Conservation (phyloP, 345 rosid genomes). For the Turnera subulata region DNA sequence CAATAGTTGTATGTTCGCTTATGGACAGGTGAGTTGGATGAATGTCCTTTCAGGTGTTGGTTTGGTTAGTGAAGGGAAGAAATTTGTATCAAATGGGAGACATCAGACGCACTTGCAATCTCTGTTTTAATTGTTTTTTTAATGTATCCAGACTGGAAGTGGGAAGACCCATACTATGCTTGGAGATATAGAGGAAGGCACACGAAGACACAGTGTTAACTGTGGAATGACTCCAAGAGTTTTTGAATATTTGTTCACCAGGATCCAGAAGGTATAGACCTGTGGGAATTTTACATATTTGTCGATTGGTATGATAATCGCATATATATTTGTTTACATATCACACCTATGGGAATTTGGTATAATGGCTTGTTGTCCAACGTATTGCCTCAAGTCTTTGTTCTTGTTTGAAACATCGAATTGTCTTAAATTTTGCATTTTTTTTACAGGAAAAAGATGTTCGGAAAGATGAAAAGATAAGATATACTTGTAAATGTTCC, state of each 20-base stretch:
- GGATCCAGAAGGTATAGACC: conserved; percentile 74
- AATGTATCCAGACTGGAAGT: conserved; percentile 82
- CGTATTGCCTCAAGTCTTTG: too few relatives aligned
- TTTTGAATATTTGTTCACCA: conserved; percentile 79
- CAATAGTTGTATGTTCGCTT: conserved; percentile 99
- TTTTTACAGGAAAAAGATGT: conserved; percentile 71
- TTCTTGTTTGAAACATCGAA: too few relatives aligned
- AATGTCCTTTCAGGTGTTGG: background rate
- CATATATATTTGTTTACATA: too few relatives aligned
- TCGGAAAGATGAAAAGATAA: conserved; percentile 77
- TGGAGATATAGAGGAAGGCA: conserved; percentile 96
- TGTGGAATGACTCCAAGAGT: conserved; percentile 98
- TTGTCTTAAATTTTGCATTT: conserved; percentile 3
- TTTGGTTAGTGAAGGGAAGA: too few relatives aligned
- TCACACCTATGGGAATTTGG: too few relatives aligned
- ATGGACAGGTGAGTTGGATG: conserved; percentile 73
- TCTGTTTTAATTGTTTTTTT: background rate
- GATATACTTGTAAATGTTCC: conserved; percentile 83
- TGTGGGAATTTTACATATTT: too few relatives aligned
- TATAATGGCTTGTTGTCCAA: too few relatives aligned
- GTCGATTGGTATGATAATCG: too few relatives aligned
- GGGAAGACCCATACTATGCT: conserved; percentile 99
- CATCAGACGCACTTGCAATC: background rate
- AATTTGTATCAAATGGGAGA: background rate
- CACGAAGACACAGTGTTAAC: conserved; percentile 87